Percentiles rank a stretch among this genome's conserved stretches.
These are phyloP conservation scores for Gossypium aridum DNA, from an alignment of 441 rosid genomes.

Conservation along the genomic window DNA sequence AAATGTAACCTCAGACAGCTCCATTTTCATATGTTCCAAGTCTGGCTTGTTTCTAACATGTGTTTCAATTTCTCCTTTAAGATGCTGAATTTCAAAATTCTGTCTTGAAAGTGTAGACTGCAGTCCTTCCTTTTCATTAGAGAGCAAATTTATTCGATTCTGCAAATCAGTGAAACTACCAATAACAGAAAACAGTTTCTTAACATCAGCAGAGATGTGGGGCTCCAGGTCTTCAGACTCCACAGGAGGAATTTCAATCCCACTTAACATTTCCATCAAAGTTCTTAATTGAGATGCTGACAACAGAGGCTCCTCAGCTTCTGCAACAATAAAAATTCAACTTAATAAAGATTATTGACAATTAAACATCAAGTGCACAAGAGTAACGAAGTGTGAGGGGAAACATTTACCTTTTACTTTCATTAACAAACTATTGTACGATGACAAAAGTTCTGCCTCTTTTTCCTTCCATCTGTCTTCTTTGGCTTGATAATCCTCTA, in stretches of 20 bases:
- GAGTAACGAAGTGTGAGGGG: background rate
- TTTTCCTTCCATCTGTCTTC: slow-evolving; percentile 14
- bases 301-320: slow-evolving; percentile 40
- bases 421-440: background rate
- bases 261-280: slow-evolving; percentile 53
- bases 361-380: background rate
- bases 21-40: slow-evolving; percentile 39
- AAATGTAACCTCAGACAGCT: slow-evolving; percentile 42
- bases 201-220: slow-evolving; percentile 37
- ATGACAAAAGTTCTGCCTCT: slow-evolving; percentile 9
- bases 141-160: slow-evolving; percentile 43
- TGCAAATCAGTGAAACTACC: slow-evolving; percentile 47
- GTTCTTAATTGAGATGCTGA: slow-evolving; percentile 46
- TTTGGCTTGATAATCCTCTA: slow-evolving; percentile 36
- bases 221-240: slow-evolving; percentile 33
- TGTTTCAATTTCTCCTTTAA: slow-evolving; percentile 43
- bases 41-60: slow-evolving; percentile 27
- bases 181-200: slow-evolving; percentile 52
- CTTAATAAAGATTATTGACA: background rate
- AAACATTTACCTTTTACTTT: slow-evolving; percentile 3
- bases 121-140: slow-evolving; percentile 50
- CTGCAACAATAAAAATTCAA: slow-evolving; percentile 30
- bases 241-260: slow-evolving; percentile 29
- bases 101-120: slow-evolving; percentile 42
- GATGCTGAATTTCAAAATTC: slow-evolving; percentile 50